Base-by-base conservation (phyloP, 140 eudicot species). In the Anethum foeniculum region DNA sequence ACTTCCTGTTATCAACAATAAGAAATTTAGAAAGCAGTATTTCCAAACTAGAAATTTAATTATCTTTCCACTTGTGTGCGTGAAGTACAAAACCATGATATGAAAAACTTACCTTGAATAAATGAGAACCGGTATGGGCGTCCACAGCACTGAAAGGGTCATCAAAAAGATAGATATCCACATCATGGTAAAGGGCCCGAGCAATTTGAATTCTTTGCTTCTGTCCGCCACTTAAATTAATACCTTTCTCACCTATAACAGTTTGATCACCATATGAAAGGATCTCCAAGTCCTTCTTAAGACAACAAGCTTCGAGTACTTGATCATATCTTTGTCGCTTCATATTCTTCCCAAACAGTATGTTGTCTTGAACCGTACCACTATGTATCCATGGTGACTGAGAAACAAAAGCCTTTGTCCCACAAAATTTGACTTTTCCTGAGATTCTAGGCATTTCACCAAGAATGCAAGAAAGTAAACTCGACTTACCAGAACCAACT, bases 1-100 rank as follows among this genome's bases (percentile, higher is more conserved):
- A 90, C 86, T 82, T 88, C 92, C 92, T 88, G 92, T 78, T 62
- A 64, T 51, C 60, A n/a, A 16, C 4, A 51, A 49, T 2, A 34
- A 34, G 38, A 34, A 34, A 34, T 34, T 34, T 34, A 49, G 48
- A 44, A 44, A 44, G 13, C 6, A 44, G 48, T 44, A 44, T 2
- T 49, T 49, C 23, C 56, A 14, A 49, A 51, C 15, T 1, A 51
- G 23, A 51, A 51, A 51, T 15, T 4, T 18, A 51, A 5, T 4
- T 15, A 18, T 51, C 23, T 51, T 18, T 15, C 60, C 21, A 15
- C 6, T 15, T 15, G 10, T 51, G 16, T 51, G 60, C 60, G 15
- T 16, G 60, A 16, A 51, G 6, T 51, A 51, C n/a, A 51, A 51
- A 21, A 51, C 60, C 16, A 51, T 51, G 21, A 51, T 51, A 3